A percentile compares a stretch with the other conserved stretches of the same genome.
Evolutionary conservation across 1,284 basidiomycete species (phyloP).

Genomic region (Athelia psychrophila): DNA sequence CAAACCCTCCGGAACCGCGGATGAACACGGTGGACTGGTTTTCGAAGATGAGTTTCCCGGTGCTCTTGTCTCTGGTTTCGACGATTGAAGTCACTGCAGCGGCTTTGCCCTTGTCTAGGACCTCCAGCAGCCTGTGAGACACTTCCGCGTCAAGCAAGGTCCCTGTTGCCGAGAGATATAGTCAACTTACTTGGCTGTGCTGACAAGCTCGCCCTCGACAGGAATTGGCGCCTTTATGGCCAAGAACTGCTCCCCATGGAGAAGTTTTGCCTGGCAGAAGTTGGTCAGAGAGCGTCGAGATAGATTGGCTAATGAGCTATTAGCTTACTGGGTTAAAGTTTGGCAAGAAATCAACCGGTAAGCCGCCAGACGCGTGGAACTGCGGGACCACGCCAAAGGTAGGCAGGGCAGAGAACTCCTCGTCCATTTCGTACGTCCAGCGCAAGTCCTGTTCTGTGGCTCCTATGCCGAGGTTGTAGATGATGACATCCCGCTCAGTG

Average conservation of each 20-base stretch:
- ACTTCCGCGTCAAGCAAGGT: neutral
- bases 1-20: slow-evolving; percentile 94
- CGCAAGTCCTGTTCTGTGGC: slow-evolving; percentile 91
- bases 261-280: slow-evolving; percentile 83
- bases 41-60: slow-evolving; percentile 86
- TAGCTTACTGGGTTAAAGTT: slow-evolving; percentile 85
- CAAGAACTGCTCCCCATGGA: slow-evolving; percentile 98
- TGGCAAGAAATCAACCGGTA: slow-evolving; percentile 85
- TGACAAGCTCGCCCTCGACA: slow-evolving; percentile 82
- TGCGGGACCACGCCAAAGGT: slow-evolving; percentile 98
- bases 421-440: slow-evolving; percentile 90
- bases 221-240: slow-evolving; percentile 88
- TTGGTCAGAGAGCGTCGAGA: slow-evolving; percentile 8
- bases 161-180: neutral
- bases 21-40: slow-evolving; percentile 93
- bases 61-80: slow-evolving; percentile 76
- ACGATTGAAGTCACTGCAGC: slow-evolving; percentile 82
- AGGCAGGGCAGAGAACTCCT: slow-evolving; percentile 84
- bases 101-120: slow-evolving; percentile 89
- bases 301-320: slow-evolving; percentile 1
- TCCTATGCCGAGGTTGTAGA: slow-evolving; percentile 97
- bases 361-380: slow-evolving; percentile 64
- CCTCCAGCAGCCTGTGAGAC: slow-evolving; percentile 65
- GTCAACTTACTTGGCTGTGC: slow-evolving; percentile 56
- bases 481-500: slow-evolving; percentile 87